phyloP scores from a whole-genome alignment of 208 protist species.

The Phytomonas francai region DNA sequence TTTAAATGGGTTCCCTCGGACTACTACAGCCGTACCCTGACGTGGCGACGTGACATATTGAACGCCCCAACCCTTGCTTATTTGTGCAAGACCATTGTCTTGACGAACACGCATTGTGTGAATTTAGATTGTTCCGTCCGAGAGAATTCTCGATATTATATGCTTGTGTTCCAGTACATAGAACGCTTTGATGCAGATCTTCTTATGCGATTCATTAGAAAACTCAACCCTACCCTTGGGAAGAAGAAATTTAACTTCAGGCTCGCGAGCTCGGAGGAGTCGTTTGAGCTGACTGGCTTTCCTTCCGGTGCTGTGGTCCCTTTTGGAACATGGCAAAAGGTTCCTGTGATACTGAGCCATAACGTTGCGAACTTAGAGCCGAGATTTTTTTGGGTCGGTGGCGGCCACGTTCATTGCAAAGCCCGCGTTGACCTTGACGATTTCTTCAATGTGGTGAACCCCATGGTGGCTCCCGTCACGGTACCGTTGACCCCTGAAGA shows the following conservation, averaged over 20 bases:
- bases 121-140: slow-evolving; percentile 45
- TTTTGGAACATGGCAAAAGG: slow-evolving; percentile 33
- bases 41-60: slow-evolving; percentile 77
- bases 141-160: slow-evolving; percentile 78
- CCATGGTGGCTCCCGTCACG: slow-evolving; percentile 58
- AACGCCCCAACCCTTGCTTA: slow-evolving; percentile 62
- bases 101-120: slow-evolving; percentile 90
- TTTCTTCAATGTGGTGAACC: slow-evolving; percentile 45
- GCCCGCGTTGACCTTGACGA: slow-evolving; percentile 50
- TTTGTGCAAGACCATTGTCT: slow-evolving; percentile 89
- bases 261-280: slow-evolving; percentile 39
- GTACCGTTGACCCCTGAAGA: slow-evolving; percentile 60
- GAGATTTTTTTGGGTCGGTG: slow-evolving; percentile 59
- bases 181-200: slow-evolving; percentile 71
- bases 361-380: slow-evolving; percentile 37
- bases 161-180: slow-evolving; percentile 79
- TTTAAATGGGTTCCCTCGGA: slow-evolving; percentile 84
- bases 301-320: slow-evolving; percentile 62
- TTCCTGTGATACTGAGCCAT: slow-evolving; percentile 72
- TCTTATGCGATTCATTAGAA: slow-evolving; percentile 45
- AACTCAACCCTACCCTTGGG: slow-evolving; percentile 62
- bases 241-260: slow-evolving; percentile 89
- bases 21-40: slow-evolving; percentile 79
- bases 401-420: slow-evolving; percentile 83
- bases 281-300: slow-evolving; percentile 61